These are phyloP conservation scores for Tulasnella sp. DNA, from an alignment of 768 basidiomycete species.

Conservation along the genomic window DNA sequence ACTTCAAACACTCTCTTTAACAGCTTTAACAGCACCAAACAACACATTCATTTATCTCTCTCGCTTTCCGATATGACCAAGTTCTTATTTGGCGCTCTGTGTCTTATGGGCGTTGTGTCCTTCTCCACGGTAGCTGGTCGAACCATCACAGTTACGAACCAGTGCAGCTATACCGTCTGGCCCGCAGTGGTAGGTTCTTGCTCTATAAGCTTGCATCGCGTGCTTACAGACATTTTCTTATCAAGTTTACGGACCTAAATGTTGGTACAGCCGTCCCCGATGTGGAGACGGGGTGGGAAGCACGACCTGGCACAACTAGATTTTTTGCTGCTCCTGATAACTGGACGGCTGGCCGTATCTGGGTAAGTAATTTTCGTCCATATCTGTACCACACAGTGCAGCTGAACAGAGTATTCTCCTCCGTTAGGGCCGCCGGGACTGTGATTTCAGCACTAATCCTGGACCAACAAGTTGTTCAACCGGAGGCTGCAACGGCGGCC, in stretches of 20 bases:
- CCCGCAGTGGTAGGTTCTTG: slow-evolving; percentile 9
- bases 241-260: slow-evolving; percentile 10
- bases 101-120: too few relatives aligned
- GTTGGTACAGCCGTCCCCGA: slow-evolving; percentile 4
- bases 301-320: slow-evolving; percentile 5
- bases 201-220: neutral
- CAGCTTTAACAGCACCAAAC: too few relatives aligned
- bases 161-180: slow-evolving; percentile 8
- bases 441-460: slow-evolving; percentile 16
- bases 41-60: too few relatives aligned
- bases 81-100: too few relatives aligned
- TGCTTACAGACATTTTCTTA: neutral
- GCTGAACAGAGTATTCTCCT: neutral
- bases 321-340: slow-evolving; percentile 19
- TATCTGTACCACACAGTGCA: neutral
- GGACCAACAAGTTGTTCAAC: slow-evolving; percentile 28
- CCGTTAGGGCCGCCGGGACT: slow-evolving; percentile 11
- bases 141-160: too few relatives aligned
- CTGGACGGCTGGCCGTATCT: slow-evolving; percentile 21
- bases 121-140: too few relatives aligned
- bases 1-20: too few relatives aligned
- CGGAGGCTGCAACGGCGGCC: slow-evolving; percentile 26
- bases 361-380: slow-evolving; percentile 1
- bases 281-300: slow-evolving; percentile 19
- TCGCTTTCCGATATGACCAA: too few relatives aligned